Percentiles rank a stretch among this genome's conserved stretches.
These are phyloP conservation scores for Chenopodium formosanum DNA, from an alignment of 148 eudicot genomes.

Conservation along the genomic window DNA sequence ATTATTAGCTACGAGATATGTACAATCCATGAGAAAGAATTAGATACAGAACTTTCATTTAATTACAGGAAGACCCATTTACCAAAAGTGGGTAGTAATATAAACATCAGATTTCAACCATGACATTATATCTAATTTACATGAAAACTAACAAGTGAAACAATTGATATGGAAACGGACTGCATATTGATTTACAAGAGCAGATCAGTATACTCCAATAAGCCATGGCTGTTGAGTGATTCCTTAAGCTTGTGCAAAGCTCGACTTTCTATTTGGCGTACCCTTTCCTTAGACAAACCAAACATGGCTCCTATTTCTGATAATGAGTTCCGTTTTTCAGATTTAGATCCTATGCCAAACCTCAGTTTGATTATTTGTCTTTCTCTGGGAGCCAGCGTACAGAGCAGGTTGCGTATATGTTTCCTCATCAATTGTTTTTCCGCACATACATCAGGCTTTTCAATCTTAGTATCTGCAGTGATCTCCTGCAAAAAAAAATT, in stretches of 20 bases:
- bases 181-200: constrained; percentile 31
- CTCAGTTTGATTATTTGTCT: constrained; percentile 58
- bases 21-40: constrained; percentile 16
- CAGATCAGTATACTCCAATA: constrained; percentile 57
- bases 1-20: not conserved
- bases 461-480: constrained; percentile 63
- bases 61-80: constrained; percentile 10
- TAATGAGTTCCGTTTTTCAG: constrained; percentile 43
- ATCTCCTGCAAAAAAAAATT: constrained; percentile 50
- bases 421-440: constrained; percentile 71
- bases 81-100: not conserved
- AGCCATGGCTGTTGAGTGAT: constrained; percentile 58
- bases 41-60: constrained; percentile 7
- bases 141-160: constrained; percentile 12
- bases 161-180: not conserved
- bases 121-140: constrained; percentile 14
- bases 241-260: constrained; percentile 77
- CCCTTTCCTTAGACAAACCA: constrained; percentile 85
- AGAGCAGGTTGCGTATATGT: constrained; percentile 60
- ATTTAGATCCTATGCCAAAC: constrained; percentile 57
- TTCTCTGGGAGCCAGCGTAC: constrained; percentile 58
- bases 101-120: not conserved
- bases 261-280: constrained; percentile 78
- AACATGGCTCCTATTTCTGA: constrained; percentile 69
- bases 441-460: constrained; percentile 50